phyloP scores from a whole-genome alignment of 2,329 filamentous ascomycete species.

The Colletotrichum tofieldiae region DNA sequence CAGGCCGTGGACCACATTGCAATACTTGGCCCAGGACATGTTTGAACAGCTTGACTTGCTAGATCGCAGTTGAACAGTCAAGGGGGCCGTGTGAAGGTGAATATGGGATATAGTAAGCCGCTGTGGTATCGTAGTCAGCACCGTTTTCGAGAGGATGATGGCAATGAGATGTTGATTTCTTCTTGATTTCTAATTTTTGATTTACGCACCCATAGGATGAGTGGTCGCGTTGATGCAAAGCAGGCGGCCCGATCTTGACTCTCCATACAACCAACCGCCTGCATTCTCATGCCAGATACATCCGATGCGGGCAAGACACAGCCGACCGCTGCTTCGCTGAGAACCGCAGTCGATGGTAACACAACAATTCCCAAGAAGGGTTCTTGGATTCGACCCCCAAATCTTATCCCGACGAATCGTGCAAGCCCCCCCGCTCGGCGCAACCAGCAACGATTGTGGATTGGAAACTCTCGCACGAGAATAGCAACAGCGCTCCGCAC shows the following conservation, averaged over 20 bases:
- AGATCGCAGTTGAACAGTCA: neutral
- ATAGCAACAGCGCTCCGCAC: slow-evolving; percentile 18
- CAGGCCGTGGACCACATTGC: neutral
- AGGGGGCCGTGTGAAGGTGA: neutral
- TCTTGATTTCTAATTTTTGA: no score
- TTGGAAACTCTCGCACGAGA: slow-evolving; percentile 17
- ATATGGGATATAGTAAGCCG: neutral
- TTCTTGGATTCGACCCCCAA: neutral
- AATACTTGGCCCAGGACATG: neutral
- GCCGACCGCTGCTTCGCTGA: slow-evolving; percentile 4
- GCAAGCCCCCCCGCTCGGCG: slow-evolving; percentile 5
- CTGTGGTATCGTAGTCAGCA: neutral
- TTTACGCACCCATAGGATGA: neutral
- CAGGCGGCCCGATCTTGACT: neutral
- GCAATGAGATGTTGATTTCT: neutral
- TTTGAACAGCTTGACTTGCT: neutral
- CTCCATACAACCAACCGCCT: neutral
- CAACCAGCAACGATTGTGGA: slow-evolving; percentile 1
- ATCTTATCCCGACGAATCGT: slow-evolving; percentile 1
- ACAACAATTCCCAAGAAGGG: neutral
- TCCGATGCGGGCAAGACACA: slow-evolving; percentile 14
- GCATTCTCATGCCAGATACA: slow-evolving; percentile 16
- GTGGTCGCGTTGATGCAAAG: neutral
- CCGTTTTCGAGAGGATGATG: neutral
- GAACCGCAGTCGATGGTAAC: neutral